A percentile compares a stretch with the other conserved stretches of the same genome.
These are phyloP conservation scores for Phaeophleospora eucalypticola DNA, from an alignment of 2,329 filamentous ascomycete genomes.

Conservation along the genomic window DNA sequence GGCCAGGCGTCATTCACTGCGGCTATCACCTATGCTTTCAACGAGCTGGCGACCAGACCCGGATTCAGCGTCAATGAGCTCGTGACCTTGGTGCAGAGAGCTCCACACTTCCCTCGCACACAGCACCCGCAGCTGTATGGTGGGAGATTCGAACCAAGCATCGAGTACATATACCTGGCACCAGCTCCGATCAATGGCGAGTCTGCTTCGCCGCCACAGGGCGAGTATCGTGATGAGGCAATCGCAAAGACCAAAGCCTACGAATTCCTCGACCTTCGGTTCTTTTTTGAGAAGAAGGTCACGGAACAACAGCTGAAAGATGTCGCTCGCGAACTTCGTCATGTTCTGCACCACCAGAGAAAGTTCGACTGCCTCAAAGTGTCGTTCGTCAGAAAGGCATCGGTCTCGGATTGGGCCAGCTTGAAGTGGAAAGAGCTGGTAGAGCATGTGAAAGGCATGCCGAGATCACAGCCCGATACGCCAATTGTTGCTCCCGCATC, in stretches of 20 bases:
- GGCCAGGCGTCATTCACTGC: background rate
- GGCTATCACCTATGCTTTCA: background rate
- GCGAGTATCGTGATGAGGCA: background rate
- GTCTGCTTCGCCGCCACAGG: background rate
- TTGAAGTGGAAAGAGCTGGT: background rate
- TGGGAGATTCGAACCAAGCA: background rate
- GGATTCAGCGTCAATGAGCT: background rate
- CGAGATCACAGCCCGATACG: background rate
- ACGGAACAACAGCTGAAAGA: background rate
- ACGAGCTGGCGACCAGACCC: background rate
- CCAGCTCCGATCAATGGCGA: background rate
- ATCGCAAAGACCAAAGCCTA: background rate
- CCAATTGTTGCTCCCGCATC: background rate
- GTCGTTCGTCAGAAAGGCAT: background rate
- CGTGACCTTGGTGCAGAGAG: background rate
- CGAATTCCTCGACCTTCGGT: background rate
- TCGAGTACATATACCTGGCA: background rate
- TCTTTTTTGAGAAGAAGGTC: background rate
- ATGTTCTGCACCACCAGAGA: background rate
- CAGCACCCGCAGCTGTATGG: background rate
- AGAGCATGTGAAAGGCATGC: background rate
- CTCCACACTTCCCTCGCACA: background rate
- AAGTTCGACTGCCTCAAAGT: background rate
- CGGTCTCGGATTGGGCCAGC: background rate
- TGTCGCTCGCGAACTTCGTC: background rate